Evolutionary conservation across 192 early-diverging fungal species (phyloP), one percentile per base, ranked within the genome.

Genomic region (Backusella tuberculispora): DNA sequence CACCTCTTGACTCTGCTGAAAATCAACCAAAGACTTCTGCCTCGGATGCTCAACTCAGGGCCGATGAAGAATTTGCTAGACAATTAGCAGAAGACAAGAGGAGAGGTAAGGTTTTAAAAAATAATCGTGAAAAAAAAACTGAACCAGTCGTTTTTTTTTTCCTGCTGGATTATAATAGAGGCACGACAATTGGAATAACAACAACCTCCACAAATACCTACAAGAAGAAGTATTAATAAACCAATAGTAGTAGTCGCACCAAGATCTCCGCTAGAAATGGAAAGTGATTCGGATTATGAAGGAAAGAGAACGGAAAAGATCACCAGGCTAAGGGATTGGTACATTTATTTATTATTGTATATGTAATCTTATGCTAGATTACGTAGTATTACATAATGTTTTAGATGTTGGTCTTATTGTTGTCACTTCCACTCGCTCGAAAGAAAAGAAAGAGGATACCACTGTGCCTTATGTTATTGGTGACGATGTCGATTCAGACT

Each of bases 41-140:
- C 26, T 56, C 80, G 42, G 77, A 81, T 37, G 84, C 84, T 6
- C 87, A 88, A 42, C 40, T 88, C 44, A 65, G 60, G 24, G 79
- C 83, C 5, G 87, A 88, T 34, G 87, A 88, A 71, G 87, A 86
- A 69, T 83, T 84, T 71, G 87, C 87, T 63, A 79, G 84, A 21
- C 80, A 74, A 17, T 56, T 88, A 43, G 85, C 85, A 3, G 26
- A 74, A 40, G 69, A 71, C 12, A 69, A 85, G 83, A 38, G 69
- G 12, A 46, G 29, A 45, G 24, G 66, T 43, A 34, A 76, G 68
- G 29, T 34, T 2, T 34, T 34, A 34, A 34, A 34, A 34, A 34
- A 34, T 34, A 34, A 2, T 34, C 2, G 29, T 34, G 29, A 34
- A 0, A 34, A 34, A 2, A 34, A 34, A 34, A n/a, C n/a, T n/a